phyloP scores from a whole-genome alignment of 1,284 basidiomycete species.

The Ustilago xerochloae region DNA sequence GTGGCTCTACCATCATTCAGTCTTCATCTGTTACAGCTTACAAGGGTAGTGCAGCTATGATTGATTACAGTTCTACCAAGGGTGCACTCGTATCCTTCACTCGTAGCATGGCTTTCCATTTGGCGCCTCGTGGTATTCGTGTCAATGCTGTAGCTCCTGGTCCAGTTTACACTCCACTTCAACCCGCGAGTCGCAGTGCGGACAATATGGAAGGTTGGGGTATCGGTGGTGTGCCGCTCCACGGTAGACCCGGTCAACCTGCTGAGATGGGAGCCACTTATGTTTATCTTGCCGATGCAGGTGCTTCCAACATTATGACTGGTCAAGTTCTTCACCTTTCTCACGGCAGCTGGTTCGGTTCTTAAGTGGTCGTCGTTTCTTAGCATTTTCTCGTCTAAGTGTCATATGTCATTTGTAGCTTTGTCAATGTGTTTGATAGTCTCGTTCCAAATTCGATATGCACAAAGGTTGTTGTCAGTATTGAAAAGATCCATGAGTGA shows the following conservation, averaged over 20 bases:
- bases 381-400: too few relatives aligned
- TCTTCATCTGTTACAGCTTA: conserved; percentile 76
- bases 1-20: conserved; percentile 76
- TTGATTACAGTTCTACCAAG: conserved; percentile 74
- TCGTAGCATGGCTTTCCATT: conserved; percentile 73
- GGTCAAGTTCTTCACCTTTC: conserved; percentile 55
- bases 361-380: conserved; percentile 1
- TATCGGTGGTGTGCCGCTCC: conserved; percentile 47
- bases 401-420: too few relatives aligned
- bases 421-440: too few relatives aligned
- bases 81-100: conserved; percentile 71
- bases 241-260: conserved; percentile 53
- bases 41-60: conserved; percentile 69
- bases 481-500: too few relatives aligned
- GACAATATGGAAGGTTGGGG: conserved; percentile 59
- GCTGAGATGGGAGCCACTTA: conserved; percentile 55
- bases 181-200: conserved; percentile 51
- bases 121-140: conserved; percentile 74
- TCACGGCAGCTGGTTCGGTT: conserved; percentile 47
- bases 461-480: too few relatives aligned
- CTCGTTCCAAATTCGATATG: too few relatives aligned
- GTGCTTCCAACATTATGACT: conserved; percentile 55
- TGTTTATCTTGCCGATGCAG: conserved; percentile 56
- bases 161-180: conserved; percentile 72
- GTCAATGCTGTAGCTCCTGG: conserved; percentile 74